phyloP scores from a whole-genome alignment of 352 stramenopile species.

The Achlya hypogyna region DNA sequence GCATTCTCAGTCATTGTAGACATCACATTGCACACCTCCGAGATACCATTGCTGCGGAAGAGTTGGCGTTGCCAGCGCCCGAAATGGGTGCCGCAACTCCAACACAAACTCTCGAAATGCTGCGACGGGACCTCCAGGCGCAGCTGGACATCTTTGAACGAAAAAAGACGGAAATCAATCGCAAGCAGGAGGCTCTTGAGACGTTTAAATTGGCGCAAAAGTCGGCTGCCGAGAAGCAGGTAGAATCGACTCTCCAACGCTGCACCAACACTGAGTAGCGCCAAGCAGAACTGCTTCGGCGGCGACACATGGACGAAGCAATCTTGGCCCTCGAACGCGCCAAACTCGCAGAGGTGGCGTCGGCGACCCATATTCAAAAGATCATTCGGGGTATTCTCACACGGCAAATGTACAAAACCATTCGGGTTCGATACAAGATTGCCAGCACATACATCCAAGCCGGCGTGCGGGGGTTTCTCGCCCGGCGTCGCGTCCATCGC shows the following conservation, averaged over 20 bases:
- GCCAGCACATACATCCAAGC: conserved; percentile 74
- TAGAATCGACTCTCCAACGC: not conserved
- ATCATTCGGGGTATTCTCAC: conserved; percentile 58
- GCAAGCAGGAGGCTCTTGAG: conserved; percentile 60
- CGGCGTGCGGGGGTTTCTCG: conserved; percentile 52
- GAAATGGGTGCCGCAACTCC: not conserved
- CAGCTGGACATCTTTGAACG: conserved; percentile 46
- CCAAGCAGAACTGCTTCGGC: conserved; percentile 13
- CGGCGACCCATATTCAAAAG: conserved; percentile 69
- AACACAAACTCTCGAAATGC: conserved; percentile 23
- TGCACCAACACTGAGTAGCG: not conserved
- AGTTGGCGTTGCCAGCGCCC: not conserved
- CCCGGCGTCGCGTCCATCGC: conserved; percentile 36
- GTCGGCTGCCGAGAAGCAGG: conserved; percentile 30
- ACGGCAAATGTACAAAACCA: conserved; percentile 36
- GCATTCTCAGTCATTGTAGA: too few species aligned
- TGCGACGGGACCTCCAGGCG: conserved; percentile 38
- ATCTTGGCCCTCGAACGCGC: not conserved
- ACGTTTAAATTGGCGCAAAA: conserved; percentile 63
- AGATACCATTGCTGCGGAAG: not conserved
- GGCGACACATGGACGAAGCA: conserved; percentile 13
- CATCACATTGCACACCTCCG: conserved; percentile 36
- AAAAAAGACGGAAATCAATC: conserved; percentile 43
- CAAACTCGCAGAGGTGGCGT: conserved; percentile 13
- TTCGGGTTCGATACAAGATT: conserved; percentile 62